Conservation (phyloP, 768 basidiomycete genomes). For the Collybia sp. region DNA sequence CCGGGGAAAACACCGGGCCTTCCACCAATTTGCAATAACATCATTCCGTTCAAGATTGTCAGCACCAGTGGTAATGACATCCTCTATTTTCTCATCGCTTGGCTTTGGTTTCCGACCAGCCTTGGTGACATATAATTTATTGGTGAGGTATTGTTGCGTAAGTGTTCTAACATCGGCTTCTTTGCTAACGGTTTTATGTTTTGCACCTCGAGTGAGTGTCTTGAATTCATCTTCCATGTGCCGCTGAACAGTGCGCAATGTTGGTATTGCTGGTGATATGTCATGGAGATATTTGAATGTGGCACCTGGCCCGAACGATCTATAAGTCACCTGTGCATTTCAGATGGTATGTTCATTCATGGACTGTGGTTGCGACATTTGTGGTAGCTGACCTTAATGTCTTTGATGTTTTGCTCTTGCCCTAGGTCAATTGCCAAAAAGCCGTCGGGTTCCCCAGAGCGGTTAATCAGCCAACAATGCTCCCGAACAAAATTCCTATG, state of each 20-base stretch:
- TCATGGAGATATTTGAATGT: slow-evolving; percentile 12
- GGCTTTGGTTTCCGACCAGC: not conserved
- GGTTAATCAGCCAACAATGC: slow-evolving; percentile 8
- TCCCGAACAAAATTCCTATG: slow-evolving; percentile 4
- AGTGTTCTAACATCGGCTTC: slow-evolving; percentile 9
- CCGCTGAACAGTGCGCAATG: slow-evolving; percentile 6
- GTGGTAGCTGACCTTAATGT: slow-evolving; percentile 11
- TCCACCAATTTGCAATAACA: slow-evolving; percentile 8
- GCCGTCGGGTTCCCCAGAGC: not conserved
- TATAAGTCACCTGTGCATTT: not conserved
- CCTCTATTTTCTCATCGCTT: not conserved
- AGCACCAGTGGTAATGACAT: slow-evolving; percentile 2
- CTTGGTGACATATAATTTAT: not conserved
- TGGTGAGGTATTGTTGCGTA: not conserved
- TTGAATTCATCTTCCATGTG: slow-evolving; percentile 14
- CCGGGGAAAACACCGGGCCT: not conserved
- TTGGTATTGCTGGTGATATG: slow-evolving; percentile 12
- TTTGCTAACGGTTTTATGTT: slow-evolving; percentile 9
- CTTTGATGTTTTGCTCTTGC: slow-evolving; percentile 11
- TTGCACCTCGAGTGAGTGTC: slow-evolving; percentile 4
- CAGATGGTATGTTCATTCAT: not conserved
- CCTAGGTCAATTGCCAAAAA: slow-evolving; percentile 9
- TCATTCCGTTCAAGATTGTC: slow-evolving; percentile 2
- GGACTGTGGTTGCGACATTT: no score
- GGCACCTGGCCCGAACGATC: slow-evolving; percentile 10